A percentile compares a stretch with the other conserved stretches of the same genome.
These are phyloP conservation scores for Pterulicium gracile DNA, from an alignment of 1,284 basidiomycete species.

Conservation along the genomic window DNA sequence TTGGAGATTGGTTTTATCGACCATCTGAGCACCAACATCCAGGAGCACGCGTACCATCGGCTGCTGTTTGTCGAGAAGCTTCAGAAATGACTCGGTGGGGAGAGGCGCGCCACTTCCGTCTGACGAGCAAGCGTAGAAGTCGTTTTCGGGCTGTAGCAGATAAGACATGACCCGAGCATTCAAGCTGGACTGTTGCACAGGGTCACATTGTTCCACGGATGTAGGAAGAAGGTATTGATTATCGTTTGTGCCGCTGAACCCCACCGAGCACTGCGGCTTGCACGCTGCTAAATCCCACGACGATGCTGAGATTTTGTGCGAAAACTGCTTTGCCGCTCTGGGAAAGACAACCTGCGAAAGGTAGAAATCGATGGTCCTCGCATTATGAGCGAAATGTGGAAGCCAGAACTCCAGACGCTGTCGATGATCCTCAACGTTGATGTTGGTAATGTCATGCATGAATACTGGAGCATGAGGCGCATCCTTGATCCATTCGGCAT, in stretches of 20 bases:
- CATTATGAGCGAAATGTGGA: conserved; percentile 22
- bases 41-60: conserved; percentile 33
- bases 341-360: conserved; percentile 37
- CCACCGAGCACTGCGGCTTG: conserved; percentile 27
- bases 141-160: conserved; percentile 33
- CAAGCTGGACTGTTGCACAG: conserved; percentile 29
- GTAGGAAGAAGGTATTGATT: conserved; percentile 35
- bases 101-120: neutral
- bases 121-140: conserved; percentile 15
- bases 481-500: conserved; percentile 33
- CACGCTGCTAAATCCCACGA: conserved; percentile 41
- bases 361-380: conserved; percentile 36
- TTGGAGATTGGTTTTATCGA: conserved; percentile 34
- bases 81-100: conserved; percentile 12
- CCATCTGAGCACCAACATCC: conserved; percentile 47
- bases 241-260: conserved; percentile 51
- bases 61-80: conserved; percentile 20
- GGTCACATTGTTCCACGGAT: conserved; percentile 33
- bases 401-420: conserved; percentile 13
- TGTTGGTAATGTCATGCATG: conserved; percentile 13
- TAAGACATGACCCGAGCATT: conserved; percentile 38
- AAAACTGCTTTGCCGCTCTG: conserved; percentile 37
- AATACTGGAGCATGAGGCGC: too few relatives aligned
- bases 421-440: conserved; percentile 30
- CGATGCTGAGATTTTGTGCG: conserved; percentile 32